Base-by-base conservation (phyloP, 2,329 filamentous ascomycete species). In the Erysiphe pisi region DNA sequence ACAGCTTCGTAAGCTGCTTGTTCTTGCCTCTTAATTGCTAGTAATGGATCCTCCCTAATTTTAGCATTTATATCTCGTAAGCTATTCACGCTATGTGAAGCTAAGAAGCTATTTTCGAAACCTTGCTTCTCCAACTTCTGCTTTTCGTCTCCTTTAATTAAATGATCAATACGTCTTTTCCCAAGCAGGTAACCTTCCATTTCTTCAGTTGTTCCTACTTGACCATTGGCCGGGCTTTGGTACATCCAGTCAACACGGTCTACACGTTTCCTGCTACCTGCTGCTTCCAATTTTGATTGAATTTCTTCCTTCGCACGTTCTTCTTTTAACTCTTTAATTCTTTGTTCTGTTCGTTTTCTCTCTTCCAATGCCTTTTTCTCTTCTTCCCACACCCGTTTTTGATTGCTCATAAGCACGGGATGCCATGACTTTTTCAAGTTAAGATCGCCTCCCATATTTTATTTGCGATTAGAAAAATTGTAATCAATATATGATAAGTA, bases 241-340 rank as follows among this genome's bases (percentile, higher is more conserved):
- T 99, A 99, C 93, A 99, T 97, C 93, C 95, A 99, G 81, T 98
- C 95, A 40, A 99, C 94, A 52, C 93, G 89, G 80, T 94, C 90
- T 45, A 91, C 84, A 76, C 91, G 87, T 81, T 93, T 94, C 80
- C 88, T 89, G 77, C 94, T 93, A 56, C 95, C 95, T 0, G 93
- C 91, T 1, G 91, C 90, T 83, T 97, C 95, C 77, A 97, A 93
- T 79, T 98, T 87, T 76, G 90, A 89, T 83, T 97, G 92, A 0
- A 98, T 88, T 83, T 98, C 94, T 83, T 97, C 93, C 79, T 97
- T 92, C 73, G 92, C 90, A 71, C 94, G 90, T 84, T 99, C 96
- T 83, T 98, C 94, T 80, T 94, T 93, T 79, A 97, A 90, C 84
- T 99, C 95, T 81, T 96, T 94, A 81, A 93, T 89, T 78, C 97